Conservation (phyloP, 2,329 filamentous ascomycete species). For the Ceratocystis lukuohia region DNA sequence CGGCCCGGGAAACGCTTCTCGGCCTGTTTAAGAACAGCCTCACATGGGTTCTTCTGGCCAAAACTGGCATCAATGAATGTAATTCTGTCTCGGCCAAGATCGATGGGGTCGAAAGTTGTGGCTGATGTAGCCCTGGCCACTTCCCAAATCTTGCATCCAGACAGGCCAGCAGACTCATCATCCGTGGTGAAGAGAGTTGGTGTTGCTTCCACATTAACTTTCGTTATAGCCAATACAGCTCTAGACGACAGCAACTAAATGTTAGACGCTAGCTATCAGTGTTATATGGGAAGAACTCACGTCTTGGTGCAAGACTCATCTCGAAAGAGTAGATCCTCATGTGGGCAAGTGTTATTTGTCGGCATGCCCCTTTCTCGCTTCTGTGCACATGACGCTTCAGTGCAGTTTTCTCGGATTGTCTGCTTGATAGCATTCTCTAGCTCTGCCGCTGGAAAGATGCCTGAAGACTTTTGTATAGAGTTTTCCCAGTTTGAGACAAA, state of each 20-base stretch:
- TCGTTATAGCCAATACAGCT: neutral
- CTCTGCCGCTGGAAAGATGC: neutral
- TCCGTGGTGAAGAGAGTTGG: constrained; percentile 24
- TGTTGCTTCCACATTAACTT: constrained; percentile 13
- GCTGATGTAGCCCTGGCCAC: constrained; percentile 25
- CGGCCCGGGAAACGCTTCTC: too few species aligned
- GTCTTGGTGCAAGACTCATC: neutral
- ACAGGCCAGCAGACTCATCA: constrained; percentile 20
- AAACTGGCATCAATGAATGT: too few species aligned
- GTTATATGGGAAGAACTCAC: neutral
- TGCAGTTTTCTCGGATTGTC: neutral
- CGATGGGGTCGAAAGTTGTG: constrained; percentile 25
- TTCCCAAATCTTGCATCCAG: constrained; percentile 25
- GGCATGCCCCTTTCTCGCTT: neutral
- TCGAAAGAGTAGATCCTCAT: neutral
- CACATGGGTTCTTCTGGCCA: too few species aligned
- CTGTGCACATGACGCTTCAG: neutral
- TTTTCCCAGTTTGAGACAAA: neutral
- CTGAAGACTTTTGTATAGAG: neutral
- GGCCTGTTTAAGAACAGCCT: too few species aligned
- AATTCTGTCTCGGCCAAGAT: constrained; percentile 16
- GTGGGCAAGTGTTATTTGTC: neutral
- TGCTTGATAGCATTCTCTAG: neutral
- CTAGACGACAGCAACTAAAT: neutral
- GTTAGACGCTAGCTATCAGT: neutral